Evolutionary conservation across 2,329 filamentous ascomycete species (phyloP).

Genomic region (Aspergillus vadensis): DNA sequence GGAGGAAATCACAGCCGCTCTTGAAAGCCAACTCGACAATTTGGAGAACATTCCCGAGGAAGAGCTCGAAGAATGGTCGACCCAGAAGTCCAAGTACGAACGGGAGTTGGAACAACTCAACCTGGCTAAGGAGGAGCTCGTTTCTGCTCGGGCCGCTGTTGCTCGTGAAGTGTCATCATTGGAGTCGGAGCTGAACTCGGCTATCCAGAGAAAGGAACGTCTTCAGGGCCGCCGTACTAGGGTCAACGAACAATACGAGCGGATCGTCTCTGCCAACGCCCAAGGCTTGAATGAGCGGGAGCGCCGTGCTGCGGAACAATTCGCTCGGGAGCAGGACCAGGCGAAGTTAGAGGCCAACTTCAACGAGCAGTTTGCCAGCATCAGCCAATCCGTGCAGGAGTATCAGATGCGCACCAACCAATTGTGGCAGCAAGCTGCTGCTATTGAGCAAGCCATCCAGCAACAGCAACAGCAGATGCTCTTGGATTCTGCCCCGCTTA

Average conservation of each 20-base stretch:
- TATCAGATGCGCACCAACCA: conserved; percentile 46
- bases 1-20: conserved; percentile 60
- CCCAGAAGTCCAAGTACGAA: conserved; percentile 58
- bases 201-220: conserved; percentile 61
- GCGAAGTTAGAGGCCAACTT: conserved; percentile 46
- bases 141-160: conserved; percentile 52
- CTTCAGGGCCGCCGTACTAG: conserved; percentile 59
- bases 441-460: conserved; percentile 47
- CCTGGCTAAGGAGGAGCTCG: conserved; percentile 53
- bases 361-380: conserved; percentile 46
- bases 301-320: conserved; percentile 50
- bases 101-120: conserved; percentile 55
- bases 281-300: conserved; percentile 59
- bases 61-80: conserved; percentile 55
- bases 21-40: conserved; percentile 57
- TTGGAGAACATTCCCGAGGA: conserved; percentile 60
- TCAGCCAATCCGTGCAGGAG: conserved; percentile 47
- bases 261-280: conserved; percentile 60
- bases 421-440: conserved; percentile 46
- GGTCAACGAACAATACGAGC: conserved; percentile 63
- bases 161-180: conserved; percentile 56
- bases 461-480: conserved; percentile 50
- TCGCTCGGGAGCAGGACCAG: conserved; percentile 49
- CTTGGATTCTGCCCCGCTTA: conserved; percentile 49
- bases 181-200: conserved; percentile 55